A percentile compares a stretch with the other conserved stretches of the same genome.
Evolutionary conservation across 495 filamentous ascomycete species (phyloP).

Genomic region (Chaetomidium leptoderma): DNA sequence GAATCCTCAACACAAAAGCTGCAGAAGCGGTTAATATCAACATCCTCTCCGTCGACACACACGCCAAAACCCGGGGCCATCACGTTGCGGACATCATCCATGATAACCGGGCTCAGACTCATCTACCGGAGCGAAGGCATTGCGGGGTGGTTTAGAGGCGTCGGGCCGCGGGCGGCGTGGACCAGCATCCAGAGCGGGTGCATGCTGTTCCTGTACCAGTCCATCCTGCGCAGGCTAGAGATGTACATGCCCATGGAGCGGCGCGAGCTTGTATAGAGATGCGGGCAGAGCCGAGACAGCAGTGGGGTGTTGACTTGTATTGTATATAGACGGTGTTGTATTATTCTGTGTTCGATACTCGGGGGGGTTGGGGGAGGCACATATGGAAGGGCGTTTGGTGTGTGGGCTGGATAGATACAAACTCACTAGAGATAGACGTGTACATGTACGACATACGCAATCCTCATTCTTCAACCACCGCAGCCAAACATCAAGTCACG

Average conservation of each 20-base stretch:
- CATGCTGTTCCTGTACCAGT: constrained; percentile 95
- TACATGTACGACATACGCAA: constrained; percentile 15
- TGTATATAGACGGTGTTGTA: too few species aligned
- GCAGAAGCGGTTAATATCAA: constrained; percentile 70
- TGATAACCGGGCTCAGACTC: constrained; percentile 75
- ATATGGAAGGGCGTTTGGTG: constrained; percentile 19
- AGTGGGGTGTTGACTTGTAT: constrained; percentile 20
- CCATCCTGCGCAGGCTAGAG: constrained; percentile 72
- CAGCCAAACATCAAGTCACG: neutral
- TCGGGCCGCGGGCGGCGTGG: constrained; percentile 93
- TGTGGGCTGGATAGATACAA: constrained; percentile 27
- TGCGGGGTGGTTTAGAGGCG: constrained; percentile 88
- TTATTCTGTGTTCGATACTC: constrained; percentile 2
- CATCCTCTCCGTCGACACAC: constrained; percentile 75
- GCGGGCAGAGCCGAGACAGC: constrained; percentile 10
- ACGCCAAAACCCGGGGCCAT: constrained; percentile 67
- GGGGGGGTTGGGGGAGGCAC: constrained; percentile 11
- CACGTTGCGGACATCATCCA: constrained; percentile 79
- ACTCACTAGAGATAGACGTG: constrained; percentile 18
- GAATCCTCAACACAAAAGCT: constrained; percentile 33
- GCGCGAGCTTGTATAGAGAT: constrained; percentile 21
- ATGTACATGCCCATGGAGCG: constrained; percentile 39
- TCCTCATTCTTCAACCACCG: constrained; percentile 10
- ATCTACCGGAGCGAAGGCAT: constrained; percentile 88
- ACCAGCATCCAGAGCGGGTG: constrained; percentile 94